phyloP scores from a whole-genome alignment of 805 yeast species.

The Hagleromyces aurorensis region DNA sequence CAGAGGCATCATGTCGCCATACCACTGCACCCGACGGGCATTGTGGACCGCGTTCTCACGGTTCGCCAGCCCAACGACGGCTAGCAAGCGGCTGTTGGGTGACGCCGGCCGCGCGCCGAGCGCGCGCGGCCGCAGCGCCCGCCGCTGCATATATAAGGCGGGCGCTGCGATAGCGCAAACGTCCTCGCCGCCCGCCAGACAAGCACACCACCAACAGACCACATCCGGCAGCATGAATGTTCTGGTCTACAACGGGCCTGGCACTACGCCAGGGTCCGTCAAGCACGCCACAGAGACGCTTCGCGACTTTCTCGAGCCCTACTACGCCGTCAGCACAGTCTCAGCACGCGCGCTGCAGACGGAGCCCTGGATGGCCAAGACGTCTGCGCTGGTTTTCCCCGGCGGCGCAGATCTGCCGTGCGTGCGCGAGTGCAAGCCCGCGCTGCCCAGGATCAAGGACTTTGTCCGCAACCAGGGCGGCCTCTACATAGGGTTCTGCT shows the following conservation, averaged over 20 bases:
- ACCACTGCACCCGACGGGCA: too few species aligned
- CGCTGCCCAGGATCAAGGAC: slow-evolving; percentile 51
- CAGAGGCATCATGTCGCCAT: too few species aligned
- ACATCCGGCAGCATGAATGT: slow-evolving; percentile 48
- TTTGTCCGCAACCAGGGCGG: slow-evolving; percentile 77
- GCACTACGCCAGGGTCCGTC: slow-evolving; percentile 81
- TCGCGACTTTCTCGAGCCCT: slow-evolving; percentile 67
- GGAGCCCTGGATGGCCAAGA: slow-evolving; percentile 86
- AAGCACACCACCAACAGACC: background rate
- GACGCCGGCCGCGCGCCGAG: too few species aligned
- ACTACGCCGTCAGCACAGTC: slow-evolving; percentile 76
- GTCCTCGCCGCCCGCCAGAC: too few species aligned
- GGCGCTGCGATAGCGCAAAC: too few species aligned
- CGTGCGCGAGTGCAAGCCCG: slow-evolving; percentile 64
- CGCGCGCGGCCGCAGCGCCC: too few species aligned
- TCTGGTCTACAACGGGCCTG: slow-evolving; percentile 64
- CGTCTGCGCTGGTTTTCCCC: slow-evolving; percentile 76
- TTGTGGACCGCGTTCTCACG: too few species aligned
- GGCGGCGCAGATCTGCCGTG: slow-evolving; percentile 96
- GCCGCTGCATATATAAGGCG: too few species aligned
- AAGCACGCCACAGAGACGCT: slow-evolving; percentile 75
- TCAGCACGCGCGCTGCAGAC: slow-evolving; percentile 51
- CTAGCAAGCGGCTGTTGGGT: too few species aligned
- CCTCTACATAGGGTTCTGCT: slow-evolving; percentile 77
- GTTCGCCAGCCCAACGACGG: too few species aligned